Evolutionary conservation across 257 asterid species (phyloP), one percentile per base, ranked within the genome.

Genomic region (Fraxinus anomala): DNA sequence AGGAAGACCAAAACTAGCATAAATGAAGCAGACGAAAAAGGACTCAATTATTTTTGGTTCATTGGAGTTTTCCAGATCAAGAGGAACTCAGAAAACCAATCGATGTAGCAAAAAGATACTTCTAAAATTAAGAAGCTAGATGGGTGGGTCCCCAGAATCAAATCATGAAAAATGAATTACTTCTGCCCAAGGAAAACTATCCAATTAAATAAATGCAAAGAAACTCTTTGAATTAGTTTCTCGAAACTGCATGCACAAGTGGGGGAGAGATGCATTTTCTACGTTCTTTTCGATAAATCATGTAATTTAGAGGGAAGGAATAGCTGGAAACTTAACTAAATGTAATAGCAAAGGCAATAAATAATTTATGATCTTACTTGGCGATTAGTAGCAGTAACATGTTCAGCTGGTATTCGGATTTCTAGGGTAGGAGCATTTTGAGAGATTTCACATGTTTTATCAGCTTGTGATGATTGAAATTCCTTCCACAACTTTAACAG

Each of bases 321-420:
- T 24, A 68, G 26, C 70, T 42, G 63, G 47, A 70, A 77, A 40
- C 70, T 49, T 63, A 72, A 59, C 14, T 63, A 56, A 14, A 36
- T 51, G 70, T 72, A 76, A 74, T 67, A 61, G 51, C 74, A 81
- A 72, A 73, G 70, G 30, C 51, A 81, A 74, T 33, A 70, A 5
- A 68, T 61, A 34, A 3, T 80, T 16, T 44, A 82, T 73, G 47
- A 75, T 42, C 87, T 79, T 82, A 93, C 98, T 89, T 93, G 99
- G 76, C 95, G 98, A 87, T 96, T 96, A 47, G 97, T 88, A 73
- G 97, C 97, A 76, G 96, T 89, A 77, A 96, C 97, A 77, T 92
- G 91, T 80, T 96, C 98, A 74, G 99, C 97, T 83, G 99, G 97
- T 85, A 96, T 93, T 76, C 94, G 86, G 74, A 96, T 89, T 82